Evolutionary conservation across 139 green algal genomes (phyloP), one percentile per base, ranked within the genome.

Genomic region (Ettlia oleoabundans): DNA sequence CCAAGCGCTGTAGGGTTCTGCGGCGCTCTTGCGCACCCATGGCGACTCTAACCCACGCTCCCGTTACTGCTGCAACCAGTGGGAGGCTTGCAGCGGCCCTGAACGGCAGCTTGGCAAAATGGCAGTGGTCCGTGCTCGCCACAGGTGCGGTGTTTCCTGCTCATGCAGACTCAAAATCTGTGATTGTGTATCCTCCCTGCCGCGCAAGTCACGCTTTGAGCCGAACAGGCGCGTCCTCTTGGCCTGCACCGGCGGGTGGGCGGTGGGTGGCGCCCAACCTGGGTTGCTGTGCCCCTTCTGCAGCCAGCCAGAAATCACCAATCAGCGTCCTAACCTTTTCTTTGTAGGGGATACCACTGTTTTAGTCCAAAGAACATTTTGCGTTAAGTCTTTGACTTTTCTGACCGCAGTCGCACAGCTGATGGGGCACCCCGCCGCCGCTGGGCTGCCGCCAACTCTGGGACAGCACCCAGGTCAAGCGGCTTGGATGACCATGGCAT

Each of bases 401-500:
- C n/a, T n/a, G n/a, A n/a, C n/a, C n/a, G 71, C 71, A 78, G 71
- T 47, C 47, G 30, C 47, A 7, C 47, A 52, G 51, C 33, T 80
- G 24, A 40, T 40, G 24, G 58, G 73, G 4, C 37, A 69, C 53
- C 58, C 73, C 24, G 69, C 42, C 2, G 40, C 28, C 26, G 70
- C 70, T 42, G 42, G 42, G 70, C 70, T 77, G 70, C 70, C 32
- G 18, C 70, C 70, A 13, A 21, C 52, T 42, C 70, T 77, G 51
- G 58, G 55, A 15, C 75, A 81, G 38, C 38, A 58, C 10, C 40
- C 38, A 2, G 75, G 58, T 4, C 51, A 81, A 40, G 75, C 58
- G 3, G 75, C 75, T 2, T 81, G 75, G 75, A 30, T 81, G 4
- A 81, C 58, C 15, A 70, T 81, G 37, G 75, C 75, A 38, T 72